A percentile compares a stretch with the other conserved stretches of the same genome.
Conservation (phyloP, 257 asterid species). For the Scutellaria baicalensis region DNA sequence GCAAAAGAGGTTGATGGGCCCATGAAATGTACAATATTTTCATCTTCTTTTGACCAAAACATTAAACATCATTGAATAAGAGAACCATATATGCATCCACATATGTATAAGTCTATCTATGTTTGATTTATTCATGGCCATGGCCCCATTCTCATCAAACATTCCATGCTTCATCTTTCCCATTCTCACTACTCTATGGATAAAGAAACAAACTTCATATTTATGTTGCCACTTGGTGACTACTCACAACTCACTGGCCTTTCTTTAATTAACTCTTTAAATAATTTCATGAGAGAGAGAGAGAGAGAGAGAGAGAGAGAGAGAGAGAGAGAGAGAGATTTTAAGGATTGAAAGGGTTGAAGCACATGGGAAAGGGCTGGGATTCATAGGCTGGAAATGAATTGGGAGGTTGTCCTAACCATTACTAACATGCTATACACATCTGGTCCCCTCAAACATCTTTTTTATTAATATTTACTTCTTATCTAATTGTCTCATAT, state of each 20-base stretch:
- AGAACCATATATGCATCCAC: constrained; percentile 1
- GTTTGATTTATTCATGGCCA: neutral
- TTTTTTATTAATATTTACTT: no score
- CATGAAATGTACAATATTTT: constrained; percentile 11
- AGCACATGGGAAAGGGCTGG: constrained; percentile 21
- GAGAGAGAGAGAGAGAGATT: neutral
- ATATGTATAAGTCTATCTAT: neutral
- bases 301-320: neutral
- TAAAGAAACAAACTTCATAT: neutral
- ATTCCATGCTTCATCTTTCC: neutral
- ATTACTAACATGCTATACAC: constrained; percentile 20
- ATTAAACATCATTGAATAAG: neutral
- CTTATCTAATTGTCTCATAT: no score
- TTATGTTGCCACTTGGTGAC: neutral
- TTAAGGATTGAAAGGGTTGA: neutral
- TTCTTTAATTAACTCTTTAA: neutral
- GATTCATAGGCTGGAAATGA: constrained; percentile 24
- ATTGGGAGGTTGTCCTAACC: constrained; percentile 5
- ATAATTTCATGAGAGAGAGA: neutral
- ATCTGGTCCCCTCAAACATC: constrained; percentile 13
- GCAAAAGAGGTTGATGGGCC: constrained; percentile 7
- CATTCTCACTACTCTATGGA: neutral
- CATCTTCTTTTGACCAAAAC: neutral
- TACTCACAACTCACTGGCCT: neutral
- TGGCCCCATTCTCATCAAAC: neutral